Percentiles rank a stretch among this genome's conserved stretches.
Evolutionary conservation across 257 asterid genomes (phyloP).

Genomic region (Henckelia pumila): DNA sequence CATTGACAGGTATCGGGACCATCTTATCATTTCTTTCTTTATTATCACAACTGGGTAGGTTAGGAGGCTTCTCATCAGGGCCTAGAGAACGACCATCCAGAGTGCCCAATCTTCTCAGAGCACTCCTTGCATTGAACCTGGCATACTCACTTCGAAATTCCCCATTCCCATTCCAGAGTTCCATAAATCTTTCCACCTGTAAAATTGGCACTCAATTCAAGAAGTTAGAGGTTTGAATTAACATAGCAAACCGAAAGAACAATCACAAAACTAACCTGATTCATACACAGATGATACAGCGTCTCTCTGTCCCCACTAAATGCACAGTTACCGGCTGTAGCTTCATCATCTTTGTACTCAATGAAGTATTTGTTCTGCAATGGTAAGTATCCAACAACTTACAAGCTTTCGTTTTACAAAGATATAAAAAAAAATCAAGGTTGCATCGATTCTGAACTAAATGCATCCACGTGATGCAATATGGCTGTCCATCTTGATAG

Average conservation of each 20-base stretch:
- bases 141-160: constrained; percentile 75
- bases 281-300: constrained; percentile 52
- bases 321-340: constrained; percentile 56
- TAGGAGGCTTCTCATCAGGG: constrained; percentile 71
- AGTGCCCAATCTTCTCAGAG: constrained; percentile 75
- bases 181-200: constrained; percentile 70
- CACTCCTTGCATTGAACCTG: constrained; percentile 61
- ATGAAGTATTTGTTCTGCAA: constrained; percentile 68
- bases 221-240: not conserved
- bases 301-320: constrained; percentile 53
- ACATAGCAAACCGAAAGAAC: constrained; percentile 9
- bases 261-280: constrained; percentile 48
- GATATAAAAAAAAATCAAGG: not conserved
- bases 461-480: not conserved
- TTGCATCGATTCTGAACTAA: not conserved
- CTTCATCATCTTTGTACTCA: constrained; percentile 58
- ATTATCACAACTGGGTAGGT: constrained; percentile 45
- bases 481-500: not conserved
- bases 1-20: constrained; percentile 32
- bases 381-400: constrained; percentile 25
- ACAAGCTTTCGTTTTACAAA: not conserved
- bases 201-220: constrained; percentile 8
- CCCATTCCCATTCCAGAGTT: constrained; percentile 61
- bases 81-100: constrained; percentile 86
- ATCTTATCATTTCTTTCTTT: constrained; percentile 37